phyloP scores from a whole-genome alignment of 1,139 yeast genomes.

The Pneumocystis canis region DNA sequence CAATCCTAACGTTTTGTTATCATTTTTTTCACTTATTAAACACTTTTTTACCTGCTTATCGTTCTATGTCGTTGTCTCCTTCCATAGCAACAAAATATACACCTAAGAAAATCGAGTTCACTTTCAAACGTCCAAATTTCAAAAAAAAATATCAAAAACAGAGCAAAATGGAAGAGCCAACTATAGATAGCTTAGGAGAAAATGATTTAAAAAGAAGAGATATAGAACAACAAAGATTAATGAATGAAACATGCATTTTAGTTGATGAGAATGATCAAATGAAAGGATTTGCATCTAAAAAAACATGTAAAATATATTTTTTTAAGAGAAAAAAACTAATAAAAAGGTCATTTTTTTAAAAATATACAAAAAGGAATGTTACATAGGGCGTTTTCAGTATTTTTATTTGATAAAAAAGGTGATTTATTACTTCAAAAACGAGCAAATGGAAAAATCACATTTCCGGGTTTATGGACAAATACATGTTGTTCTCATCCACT shows the following conservation, averaged over 20 bases:
- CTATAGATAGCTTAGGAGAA: background rate
- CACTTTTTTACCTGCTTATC: background rate
- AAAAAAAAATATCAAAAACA: no score
- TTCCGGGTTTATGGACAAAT: conserved; percentile 85
- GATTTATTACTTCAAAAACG: conserved; percentile 80
- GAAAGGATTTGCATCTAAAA: conserved; percentile 87
- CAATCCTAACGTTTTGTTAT: background rate
- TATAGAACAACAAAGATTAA: conserved; percentile 79
- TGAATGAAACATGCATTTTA: conserved; percentile 95
- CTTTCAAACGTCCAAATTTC: no score
- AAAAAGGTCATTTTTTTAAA: conserved; percentile 50
- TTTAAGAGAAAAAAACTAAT: background rate
- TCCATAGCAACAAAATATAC: no score
- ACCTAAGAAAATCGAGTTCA: no score
- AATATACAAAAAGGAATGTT: conserved; percentile 73
- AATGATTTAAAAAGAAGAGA: conserved; percentile 51
- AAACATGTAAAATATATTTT: conserved; percentile 38
- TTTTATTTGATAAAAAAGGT: conserved; percentile 64
- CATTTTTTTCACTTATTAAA: background rate
- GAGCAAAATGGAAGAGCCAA: background rate
- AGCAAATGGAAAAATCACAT: conserved; percentile 90
- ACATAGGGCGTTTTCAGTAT: conserved; percentile 92
- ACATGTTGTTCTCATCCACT: conserved; percentile 98
- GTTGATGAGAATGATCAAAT: conserved; percentile 77
- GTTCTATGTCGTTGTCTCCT: no score